A percentile compares a stretch with the other conserved stretches of the same genome.
Evolutionary conservation across 1,139 yeast species (phyloP).

Genomic region (Yamadazyma buinensis): DNA sequence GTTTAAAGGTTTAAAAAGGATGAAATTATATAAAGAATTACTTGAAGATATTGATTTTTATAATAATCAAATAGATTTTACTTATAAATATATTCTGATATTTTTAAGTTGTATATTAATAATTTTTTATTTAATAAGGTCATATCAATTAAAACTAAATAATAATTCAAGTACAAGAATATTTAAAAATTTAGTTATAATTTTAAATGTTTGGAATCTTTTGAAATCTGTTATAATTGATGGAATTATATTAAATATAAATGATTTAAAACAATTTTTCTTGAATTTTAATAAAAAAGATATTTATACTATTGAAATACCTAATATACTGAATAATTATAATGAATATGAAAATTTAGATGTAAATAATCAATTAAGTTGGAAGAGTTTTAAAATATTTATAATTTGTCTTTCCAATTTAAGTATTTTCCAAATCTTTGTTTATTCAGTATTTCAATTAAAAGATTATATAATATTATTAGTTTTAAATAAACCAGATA

Average conservation of each 20-base stretch:
- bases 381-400: conserved; percentile 2
- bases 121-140: conserved; percentile 2
- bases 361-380: too few species aligned
- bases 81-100: conserved; percentile 1
- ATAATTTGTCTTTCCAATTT: background rate
- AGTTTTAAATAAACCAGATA: too few species aligned
- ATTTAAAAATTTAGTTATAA: conserved; percentile 1
- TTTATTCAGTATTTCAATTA: background rate
- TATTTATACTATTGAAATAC: too few species aligned
- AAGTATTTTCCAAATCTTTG: conserved; percentile 2
- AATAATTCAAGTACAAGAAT: background rate
- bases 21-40: conserved; percentile 2
- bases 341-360: background rate
- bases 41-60: background rate
- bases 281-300: too few species aligned
- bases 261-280: background rate
- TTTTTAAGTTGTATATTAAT: background rate
- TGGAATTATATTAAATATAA: background rate
- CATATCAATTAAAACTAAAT: background rate
- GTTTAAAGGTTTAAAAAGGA: too few species aligned
- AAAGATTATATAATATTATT: background rate
- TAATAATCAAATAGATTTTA: background rate
- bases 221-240: background rate
- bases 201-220: conserved; percentile 4
- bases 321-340: too few species aligned